Conservation (phyloP, 2,329 filamentous ascomycete species). For the Plectosphaerella cucumerina region DNA sequence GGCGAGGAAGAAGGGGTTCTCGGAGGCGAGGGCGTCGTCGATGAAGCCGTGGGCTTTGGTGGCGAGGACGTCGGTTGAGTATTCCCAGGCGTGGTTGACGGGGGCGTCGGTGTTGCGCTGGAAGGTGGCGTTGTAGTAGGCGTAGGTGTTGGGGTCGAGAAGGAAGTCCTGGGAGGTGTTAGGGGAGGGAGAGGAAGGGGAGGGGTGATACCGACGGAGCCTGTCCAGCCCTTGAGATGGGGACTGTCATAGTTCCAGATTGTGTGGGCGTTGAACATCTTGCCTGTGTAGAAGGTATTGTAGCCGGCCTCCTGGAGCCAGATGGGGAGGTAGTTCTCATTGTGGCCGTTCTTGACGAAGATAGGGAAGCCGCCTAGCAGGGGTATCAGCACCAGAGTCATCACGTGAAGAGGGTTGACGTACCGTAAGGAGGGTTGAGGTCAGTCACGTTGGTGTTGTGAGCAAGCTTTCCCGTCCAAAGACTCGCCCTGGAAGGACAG, state of each 20-base stretch:
- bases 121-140: constrained; percentile 62
- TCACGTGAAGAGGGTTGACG: constrained; percentile 10
- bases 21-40: constrained; percentile 51
- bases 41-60: constrained; percentile 57
- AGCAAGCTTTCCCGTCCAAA: constrained; percentile 58
- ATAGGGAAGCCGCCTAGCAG: constrained; percentile 38
- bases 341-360: constrained; percentile 44
- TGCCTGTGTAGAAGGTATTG: constrained; percentile 51
- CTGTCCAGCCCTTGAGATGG: constrained; percentile 51
- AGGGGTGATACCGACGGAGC: constrained; percentile 26
- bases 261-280: constrained; percentile 48
- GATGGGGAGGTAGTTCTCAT: constrained; percentile 44
- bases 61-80: constrained; percentile 53
- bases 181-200: no score
- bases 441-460: constrained; percentile 63
- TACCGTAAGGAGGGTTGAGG: constrained; percentile 50
- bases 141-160: constrained; percentile 64
- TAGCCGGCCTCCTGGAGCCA: constrained; percentile 49
- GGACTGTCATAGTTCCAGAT: constrained; percentile 46
- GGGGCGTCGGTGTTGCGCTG: constrained; percentile 51
- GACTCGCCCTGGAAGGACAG: constrained; percentile 58
- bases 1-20: constrained; percentile 51
- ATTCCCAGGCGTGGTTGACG: constrained; percentile 32
- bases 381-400: constrained; percentile 11
- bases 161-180: constrained; percentile 36